Base-by-base conservation (phyloP, 2,329 filamentous ascomycete genomes). In the Xylariaceae sp. region DNA sequence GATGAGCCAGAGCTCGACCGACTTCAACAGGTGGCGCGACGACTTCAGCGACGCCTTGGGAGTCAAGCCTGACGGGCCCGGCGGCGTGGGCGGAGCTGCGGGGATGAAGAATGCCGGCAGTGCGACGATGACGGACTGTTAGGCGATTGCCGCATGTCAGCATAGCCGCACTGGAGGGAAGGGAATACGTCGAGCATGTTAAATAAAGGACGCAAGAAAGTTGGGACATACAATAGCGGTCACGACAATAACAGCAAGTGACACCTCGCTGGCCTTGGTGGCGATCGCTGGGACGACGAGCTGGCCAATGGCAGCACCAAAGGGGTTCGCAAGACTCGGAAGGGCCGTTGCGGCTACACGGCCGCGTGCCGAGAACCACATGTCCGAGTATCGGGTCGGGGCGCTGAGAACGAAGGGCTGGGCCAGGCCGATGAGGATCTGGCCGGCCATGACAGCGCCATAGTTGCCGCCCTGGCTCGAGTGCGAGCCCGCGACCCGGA, bases 371-470 rank as follows among this genome's bases (percentile, higher is more conserved):
- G 87, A 89, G 65, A 97, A 97, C 92, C 92, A 97, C 43, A 95
- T 69, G 59, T 96, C 89, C 38, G 86, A 92, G 64, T 94, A 98
- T 46, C 87, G 73, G 0, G 92, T 90, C 1, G 92, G 90, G 0
- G 90, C 88, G 5, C 84, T 81, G 8, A 97, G 76, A 9, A 94
- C 87, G 60, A 97, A 97, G 0, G 92, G 89, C 59, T 98, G 92
- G 1, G 88, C 81, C 27, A 96, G 72, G 1, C 90, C 92, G 36
- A 85, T 88, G 44, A 98, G 61, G 59, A 97, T 83, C 66, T 97
- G 90, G 4, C 90, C 90, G 51, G 94, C 81, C 83, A 97, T 87
- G 46, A 88, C 82, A 31, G 85, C 72, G 29, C 81, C 81, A 56
- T 85, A 94, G 50, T 70, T 73, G 34, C 84, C 85, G 16, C 76